Evolutionary conservation across 1,139 yeast species (phyloP).

Genomic region (Candida mesenterica): DNA sequence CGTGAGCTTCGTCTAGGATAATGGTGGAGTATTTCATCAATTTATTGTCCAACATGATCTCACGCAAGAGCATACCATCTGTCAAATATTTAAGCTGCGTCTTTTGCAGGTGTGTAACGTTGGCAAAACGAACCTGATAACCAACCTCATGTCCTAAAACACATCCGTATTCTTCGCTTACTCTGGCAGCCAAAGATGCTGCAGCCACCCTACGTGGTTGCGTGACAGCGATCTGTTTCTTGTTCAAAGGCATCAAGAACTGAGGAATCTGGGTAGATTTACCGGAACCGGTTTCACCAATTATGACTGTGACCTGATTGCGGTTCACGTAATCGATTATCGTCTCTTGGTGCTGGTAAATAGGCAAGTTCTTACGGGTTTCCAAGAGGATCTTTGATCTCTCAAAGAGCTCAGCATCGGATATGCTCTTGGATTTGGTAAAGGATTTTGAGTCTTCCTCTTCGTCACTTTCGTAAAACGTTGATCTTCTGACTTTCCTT

Average conservation of each 20-base stretch:
- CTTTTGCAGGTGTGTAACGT: conserved; percentile 30
- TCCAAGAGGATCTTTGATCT: conserved; percentile 49
- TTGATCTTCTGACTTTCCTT: conserved; percentile 3
- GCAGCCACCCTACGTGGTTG: conserved; percentile 99
- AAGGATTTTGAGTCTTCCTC: conserved; percentile 17
- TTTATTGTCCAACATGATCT: conserved; percentile 72
- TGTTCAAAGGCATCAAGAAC: conserved; percentile 56
- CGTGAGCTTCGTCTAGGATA: conserved; percentile 97
- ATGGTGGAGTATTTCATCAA: conserved; percentile 69
- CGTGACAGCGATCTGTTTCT: conserved; percentile 77
- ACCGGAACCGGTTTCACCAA: conserved; percentile 98
- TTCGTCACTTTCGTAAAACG: conserved; percentile 20
- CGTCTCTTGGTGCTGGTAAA: conserved; percentile 66
- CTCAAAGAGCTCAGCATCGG: conserved; percentile 26
- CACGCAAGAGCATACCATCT: conserved; percentile 96
- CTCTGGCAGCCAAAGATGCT: conserved; percentile 88
- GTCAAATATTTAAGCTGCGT: conserved; percentile 85
- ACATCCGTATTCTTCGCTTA: conserved; percentile 83
- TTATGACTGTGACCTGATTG: conserved; percentile 72
- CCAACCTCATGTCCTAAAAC: conserved; percentile 83
- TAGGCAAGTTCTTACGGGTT: conserved; percentile 65
- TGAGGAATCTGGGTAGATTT: conserved; percentile 98
- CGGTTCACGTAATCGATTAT: conserved; percentile 54
- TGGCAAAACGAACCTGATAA: conserved; percentile 81
- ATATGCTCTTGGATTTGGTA: conserved; percentile 9